Percentiles rank a stretch among this genome's conserved stretches.
Conservation (phyloP, 306 rosid genomes). For the Dryas alaskensis region DNA sequence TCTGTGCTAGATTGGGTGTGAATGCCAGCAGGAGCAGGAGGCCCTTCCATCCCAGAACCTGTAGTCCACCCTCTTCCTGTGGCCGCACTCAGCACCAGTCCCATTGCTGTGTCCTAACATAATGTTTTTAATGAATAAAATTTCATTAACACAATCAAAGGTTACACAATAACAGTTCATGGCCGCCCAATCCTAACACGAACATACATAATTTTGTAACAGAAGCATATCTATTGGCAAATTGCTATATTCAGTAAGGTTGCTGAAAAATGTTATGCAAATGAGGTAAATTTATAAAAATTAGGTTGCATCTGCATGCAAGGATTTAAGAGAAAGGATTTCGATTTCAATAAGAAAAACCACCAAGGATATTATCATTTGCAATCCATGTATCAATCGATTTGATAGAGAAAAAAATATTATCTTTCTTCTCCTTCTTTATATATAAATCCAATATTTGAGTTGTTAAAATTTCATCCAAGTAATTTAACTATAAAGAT, state of each 20-base stretch:
- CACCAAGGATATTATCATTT: too few relatives aligned
- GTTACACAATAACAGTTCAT: not conserved
- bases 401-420: not conserved
- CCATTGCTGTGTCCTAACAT: slow-evolving; percentile 88
- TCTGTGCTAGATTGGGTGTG: slow-evolving; percentile 45
- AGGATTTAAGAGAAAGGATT: not conserved
- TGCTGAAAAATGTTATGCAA: not conserved
- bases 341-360: not conserved
- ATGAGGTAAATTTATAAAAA: not conserved
- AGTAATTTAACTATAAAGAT: not conserved
- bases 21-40: slow-evolving; percentile 67
- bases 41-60: slow-evolving; percentile 98
- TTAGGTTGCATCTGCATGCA: not conserved
- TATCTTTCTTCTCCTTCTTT: too few relatives aligned
- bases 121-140: not conserved
- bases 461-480: not conserved
- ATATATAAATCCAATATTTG: not conserved
- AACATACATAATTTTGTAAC: not conserved
- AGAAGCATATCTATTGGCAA: not conserved
- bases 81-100: slow-evolving; percentile 88
- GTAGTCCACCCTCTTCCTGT: slow-evolving; percentile 96
- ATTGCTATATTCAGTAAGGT: not conserved
- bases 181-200: not conserved
- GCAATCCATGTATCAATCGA: not conserved
- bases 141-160: not conserved